Evolutionary conservation across 2,329 filamentous ascomycete genomes (phyloP), one percentile per base, ranked within the genome.

Genomic region (Neonectria faginata): DNA sequence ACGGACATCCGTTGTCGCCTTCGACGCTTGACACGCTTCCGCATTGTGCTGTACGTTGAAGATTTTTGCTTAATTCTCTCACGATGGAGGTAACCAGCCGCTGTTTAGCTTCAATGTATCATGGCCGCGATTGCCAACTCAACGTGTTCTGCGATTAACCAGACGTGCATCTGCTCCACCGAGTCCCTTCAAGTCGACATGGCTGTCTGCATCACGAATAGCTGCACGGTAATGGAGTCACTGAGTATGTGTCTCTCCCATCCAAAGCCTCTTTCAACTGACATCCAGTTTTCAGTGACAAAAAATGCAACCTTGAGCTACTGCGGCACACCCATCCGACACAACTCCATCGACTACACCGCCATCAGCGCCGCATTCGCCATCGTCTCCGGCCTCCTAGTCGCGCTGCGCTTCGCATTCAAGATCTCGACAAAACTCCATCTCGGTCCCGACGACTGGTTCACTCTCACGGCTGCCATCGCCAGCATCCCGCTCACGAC

Each of bases 101-200:
- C 20, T 20, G 20, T 20, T 20, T 20, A 50, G 48, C 29, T 33
- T 11, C n/a, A 33, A 3, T 51, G 48, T 33, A 5, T 51, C 9
- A 33, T 10, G 29, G 14, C 2, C 5, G 29, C 48, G 5, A 20
- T 33, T 16, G 29, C 9, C n/a, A 14, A 51, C 29, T 51, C 48
- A n/a, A 12, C 22, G 7, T 51, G 48, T 20, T 51, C 29, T 5
- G 27, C 48, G 3, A 22, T 10, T 11, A 51, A 51, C n/a, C 16
- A 31, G n/a, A 51, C 48, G n/a, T 51, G 48, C 48, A 51, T 51
- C 5, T 51, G 48, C 12, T 22, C 48, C 10, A 33, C 29, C 14
- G 48, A 31, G 14, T 18, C 48, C 9, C 48, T 51, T 1, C 48
- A 51, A n/a, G 10, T 14, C 2, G 11, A 33, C 29, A 18, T 51